Evolutionary conservation across 495 filamentous ascomycete genomes (phyloP).

Genomic region (Trichoderma gamsii): DNA sequence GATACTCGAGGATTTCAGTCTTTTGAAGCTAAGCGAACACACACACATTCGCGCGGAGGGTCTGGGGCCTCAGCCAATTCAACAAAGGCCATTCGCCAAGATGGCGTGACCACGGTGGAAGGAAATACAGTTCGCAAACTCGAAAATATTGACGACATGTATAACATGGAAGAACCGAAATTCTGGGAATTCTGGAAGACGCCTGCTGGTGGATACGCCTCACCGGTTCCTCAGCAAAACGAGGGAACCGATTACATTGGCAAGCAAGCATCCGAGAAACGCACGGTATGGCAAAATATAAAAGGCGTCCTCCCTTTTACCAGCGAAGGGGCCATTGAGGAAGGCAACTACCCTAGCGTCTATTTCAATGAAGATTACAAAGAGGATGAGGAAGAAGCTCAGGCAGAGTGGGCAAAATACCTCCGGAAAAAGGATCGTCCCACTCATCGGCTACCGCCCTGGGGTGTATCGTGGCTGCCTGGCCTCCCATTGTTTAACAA

Average conservation of each 20-base stretch:
- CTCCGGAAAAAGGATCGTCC: conserved; percentile 75
- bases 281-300: conserved; percentile 39
- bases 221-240: conserved; percentile 44
- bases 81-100: neutral
- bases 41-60: conserved; percentile 31
- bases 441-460: conserved; percentile 66
- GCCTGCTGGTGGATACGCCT: conserved; percentile 46
- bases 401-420: conserved; percentile 81
- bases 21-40: conserved; percentile 19
- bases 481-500: conserved; percentile 72
- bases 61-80: neutral
- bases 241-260: conserved; percentile 36
- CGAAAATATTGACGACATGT: conserved; percentile 39
- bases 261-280: conserved; percentile 35
- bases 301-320: conserved; percentile 38
- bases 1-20: conserved; percentile 5
- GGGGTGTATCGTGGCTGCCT: conserved; percentile 48
- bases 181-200: conserved; percentile 54
- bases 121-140: conserved; percentile 42
- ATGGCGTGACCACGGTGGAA: conserved; percentile 10
- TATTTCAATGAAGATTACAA: conserved; percentile 51
- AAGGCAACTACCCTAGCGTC: conserved; percentile 55
- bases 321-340: conserved; percentile 27
- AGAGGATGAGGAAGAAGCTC: conserved; percentile 53
- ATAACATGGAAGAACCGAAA: conserved; percentile 33